Conservation (phyloP, 1,139 yeast species). For the Candida glucosophila region DNA sequence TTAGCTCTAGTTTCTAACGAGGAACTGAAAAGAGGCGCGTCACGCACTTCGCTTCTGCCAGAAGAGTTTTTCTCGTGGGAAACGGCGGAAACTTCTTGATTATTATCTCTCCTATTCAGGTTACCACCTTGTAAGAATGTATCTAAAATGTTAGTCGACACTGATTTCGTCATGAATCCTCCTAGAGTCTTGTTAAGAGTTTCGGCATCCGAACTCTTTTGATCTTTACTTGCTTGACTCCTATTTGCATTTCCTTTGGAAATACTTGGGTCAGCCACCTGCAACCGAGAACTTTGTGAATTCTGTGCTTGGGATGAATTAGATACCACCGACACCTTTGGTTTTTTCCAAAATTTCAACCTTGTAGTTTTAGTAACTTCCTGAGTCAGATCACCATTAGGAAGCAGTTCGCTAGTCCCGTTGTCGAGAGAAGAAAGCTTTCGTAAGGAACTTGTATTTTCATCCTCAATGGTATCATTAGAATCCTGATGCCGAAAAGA, state of each 20-base stretch:
- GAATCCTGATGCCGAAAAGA: no score
- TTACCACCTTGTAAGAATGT: constrained; percentile 19
- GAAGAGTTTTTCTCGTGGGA: constrained; percentile 5
- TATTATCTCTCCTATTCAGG: no score
- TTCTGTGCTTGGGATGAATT: neutral
- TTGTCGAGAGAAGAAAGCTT: no score
- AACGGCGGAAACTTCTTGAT: constrained; percentile 6
- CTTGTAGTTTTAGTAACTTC: constrained; percentile 28
- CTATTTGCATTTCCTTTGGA: constrained; percentile 3
- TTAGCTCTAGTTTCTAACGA: constrained; percentile 51
- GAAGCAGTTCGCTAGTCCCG: no score
- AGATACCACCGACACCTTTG: constrained; percentile 18
- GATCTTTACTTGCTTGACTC: no score
- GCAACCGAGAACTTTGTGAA: constrained; percentile 1
- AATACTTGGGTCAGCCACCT: no score
- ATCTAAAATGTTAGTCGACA: constrained; percentile 41
- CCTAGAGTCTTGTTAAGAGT: constrained; percentile 6
- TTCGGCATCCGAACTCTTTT: no score
- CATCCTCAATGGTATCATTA: no score
- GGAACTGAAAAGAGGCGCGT: constrained; percentile 31
- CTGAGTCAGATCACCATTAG: no score
- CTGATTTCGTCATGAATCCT: constrained; percentile 25
- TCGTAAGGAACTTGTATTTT: no score
- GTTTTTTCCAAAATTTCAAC: constrained; percentile 49
- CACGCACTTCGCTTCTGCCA: constrained; percentile 6